Percentiles rank a stretch among this genome's conserved stretches.
Evolutionary conservation across 2,329 filamentous ascomycete species (phyloP).

Genomic region (Lecanosticta acicola): DNA sequence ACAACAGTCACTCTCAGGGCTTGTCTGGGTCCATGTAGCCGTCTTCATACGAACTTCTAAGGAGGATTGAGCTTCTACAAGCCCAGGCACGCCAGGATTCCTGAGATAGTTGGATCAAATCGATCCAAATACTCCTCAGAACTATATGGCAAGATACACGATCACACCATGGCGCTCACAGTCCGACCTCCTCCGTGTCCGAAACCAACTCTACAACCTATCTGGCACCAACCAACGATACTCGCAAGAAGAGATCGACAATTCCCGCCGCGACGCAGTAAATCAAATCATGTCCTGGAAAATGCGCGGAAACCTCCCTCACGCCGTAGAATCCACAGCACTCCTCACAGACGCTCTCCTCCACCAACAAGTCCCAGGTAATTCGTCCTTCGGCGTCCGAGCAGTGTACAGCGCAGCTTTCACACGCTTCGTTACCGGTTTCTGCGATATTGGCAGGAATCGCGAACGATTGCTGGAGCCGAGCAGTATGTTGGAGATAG

Average conservation of each 20-base stretch:
- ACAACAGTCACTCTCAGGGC: no score
- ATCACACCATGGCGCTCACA: constrained; percentile 68
- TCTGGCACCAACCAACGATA: constrained; percentile 9
- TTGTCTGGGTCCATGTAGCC: no score
- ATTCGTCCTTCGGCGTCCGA: constrained; percentile 56
- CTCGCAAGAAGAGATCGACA: constrained; percentile 9
- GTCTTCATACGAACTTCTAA: no score
- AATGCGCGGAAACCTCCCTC: constrained; percentile 67
- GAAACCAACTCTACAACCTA: constrained; percentile 57
- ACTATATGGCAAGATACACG: constrained; percentile 67
- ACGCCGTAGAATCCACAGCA: constrained; percentile 73
- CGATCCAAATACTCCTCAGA: no score
- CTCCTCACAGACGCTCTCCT: constrained; percentile 65
- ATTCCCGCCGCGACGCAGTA: constrained; percentile 35
- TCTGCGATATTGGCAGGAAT: constrained; percentile 68
- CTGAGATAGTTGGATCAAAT: no score
- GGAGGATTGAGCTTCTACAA: no score
- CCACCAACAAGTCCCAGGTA: constrained; percentile 49
- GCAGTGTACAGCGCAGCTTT: constrained; percentile 71
- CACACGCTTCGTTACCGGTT: constrained; percentile 65
- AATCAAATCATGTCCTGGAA: constrained; percentile 51
- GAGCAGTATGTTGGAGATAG: constrained; percentile 65
- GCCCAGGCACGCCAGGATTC: no score
- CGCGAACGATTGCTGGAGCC: constrained; percentile 53
- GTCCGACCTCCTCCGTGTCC: constrained; percentile 60